These are phyloP conservation scores for Delonix regia DNA, from an alignment of 306 rosid genomes.

Conservation along the genomic window DNA sequence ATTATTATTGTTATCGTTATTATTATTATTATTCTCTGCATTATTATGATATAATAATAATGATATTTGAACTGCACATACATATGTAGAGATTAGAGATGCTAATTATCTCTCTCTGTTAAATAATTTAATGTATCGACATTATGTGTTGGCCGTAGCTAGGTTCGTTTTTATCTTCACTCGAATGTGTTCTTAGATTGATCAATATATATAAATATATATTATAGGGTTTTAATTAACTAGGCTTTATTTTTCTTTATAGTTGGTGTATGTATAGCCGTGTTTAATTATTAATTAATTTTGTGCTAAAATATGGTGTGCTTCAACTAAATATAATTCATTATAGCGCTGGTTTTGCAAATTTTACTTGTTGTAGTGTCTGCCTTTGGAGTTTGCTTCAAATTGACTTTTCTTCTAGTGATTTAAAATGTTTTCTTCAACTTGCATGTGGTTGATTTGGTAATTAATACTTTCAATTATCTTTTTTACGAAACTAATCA, in stretches of 20 bases:
- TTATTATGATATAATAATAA: neutral
- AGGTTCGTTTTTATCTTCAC: too few species aligned
- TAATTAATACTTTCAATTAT: neutral
- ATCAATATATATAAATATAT: neutral
- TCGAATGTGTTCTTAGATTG: too few species aligned
- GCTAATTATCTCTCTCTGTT: conserved; percentile 28
- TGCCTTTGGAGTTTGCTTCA: neutral
- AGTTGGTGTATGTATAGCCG: neutral
- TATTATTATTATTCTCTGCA: neutral
- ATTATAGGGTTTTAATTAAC: conserved; percentile 27
- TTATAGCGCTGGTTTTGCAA: neutral
- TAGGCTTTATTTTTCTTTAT: neutral
- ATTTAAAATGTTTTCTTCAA: neutral
- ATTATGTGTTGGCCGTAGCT: conserved; percentile 16
- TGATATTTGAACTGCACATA: conserved; percentile 32
- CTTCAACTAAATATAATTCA: too few species aligned
- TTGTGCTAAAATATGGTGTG: neutral
- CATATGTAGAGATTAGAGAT: conserved; percentile 4
- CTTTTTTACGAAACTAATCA: neutral
- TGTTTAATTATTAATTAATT: neutral
- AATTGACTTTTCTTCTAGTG: neutral
- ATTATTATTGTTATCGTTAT: too few species aligned
- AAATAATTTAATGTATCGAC: conserved; percentile 30
- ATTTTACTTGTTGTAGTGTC: neutral
- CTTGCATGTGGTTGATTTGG: neutral